These are phyloP conservation scores for Amaranthus tricolor DNA, from an alignment of 179 eudicot species.

Conservation along the genomic window DNA sequence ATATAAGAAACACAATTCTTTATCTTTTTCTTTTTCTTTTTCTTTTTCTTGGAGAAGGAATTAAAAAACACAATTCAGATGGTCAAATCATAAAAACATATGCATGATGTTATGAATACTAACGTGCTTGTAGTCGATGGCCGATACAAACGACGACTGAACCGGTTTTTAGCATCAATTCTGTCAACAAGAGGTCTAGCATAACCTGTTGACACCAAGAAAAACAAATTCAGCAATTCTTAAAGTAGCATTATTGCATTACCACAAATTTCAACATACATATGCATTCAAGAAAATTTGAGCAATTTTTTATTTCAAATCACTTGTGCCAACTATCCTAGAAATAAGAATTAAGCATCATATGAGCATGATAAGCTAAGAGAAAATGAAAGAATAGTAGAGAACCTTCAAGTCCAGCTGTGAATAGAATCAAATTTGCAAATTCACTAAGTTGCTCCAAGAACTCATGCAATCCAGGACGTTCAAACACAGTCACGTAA, in stretches of 20 bases:
- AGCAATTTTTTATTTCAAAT: not conserved
- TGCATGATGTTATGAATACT: conserved; percentile 23
- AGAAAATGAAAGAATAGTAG: not conserved
- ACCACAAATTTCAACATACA: not conserved
- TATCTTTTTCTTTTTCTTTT: too few species aligned
- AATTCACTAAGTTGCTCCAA: conserved; percentile 74
- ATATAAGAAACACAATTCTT: too few species aligned
- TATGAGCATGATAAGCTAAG: conserved; percentile 12
- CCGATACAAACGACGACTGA: conserved; percentile 66
- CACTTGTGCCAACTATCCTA: not conserved
- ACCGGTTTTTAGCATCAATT: conserved; percentile 57
- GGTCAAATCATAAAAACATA: not conserved
- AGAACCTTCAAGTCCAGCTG: conserved; percentile 95
- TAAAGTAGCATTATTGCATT: not conserved
- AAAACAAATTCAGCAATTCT: conserved; percentile 2
- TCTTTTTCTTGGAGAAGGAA: too few species aligned
- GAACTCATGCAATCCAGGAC: conserved; percentile 86
- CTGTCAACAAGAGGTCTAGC: conserved; percentile 90
- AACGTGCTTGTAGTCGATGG: conserved; percentile 88
- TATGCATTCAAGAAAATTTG: not conserved
- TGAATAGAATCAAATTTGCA: conserved; percentile 87
- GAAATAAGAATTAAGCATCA: not conserved
- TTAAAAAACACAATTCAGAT: not conserved
- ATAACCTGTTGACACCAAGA: conserved; percentile 50
- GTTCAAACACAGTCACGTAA: conserved; percentile 94